Percentiles rank a stretch among this genome's conserved stretches.
These are phyloP conservation scores for Xylaria telfairii DNA, from an alignment of 495 filamentous ascomycete species.

Conservation along the genomic window DNA sequence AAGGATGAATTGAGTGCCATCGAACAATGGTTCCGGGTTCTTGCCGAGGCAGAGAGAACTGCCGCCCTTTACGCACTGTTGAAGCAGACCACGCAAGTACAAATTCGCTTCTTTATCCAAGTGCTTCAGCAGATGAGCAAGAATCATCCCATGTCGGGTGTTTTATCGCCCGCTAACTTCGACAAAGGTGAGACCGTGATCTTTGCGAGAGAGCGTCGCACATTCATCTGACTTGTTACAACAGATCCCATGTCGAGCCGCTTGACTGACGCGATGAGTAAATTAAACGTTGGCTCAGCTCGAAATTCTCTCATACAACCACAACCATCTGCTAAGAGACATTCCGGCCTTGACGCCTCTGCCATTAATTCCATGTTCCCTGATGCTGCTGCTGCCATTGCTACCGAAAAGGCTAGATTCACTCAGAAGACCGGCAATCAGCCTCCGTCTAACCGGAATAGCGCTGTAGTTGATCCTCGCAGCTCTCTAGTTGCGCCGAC, in stretches of 20 bases:
- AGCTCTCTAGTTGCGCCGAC: slow-evolving; percentile 79
- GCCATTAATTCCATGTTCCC: slow-evolving; percentile 99
- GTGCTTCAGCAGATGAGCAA: slow-evolving; percentile 98
- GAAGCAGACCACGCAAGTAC: slow-evolving; percentile 98
- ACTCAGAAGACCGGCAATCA: slow-evolving; percentile 91
- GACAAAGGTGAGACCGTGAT: slow-evolving; percentile 76
- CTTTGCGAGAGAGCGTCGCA: not conserved
- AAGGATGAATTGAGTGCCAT: slow-evolving; percentile 99
- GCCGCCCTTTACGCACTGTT: slow-evolving; percentile 93
- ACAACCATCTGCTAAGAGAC: slow-evolving; percentile 76
- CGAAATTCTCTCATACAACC: slow-evolving; percentile 88
- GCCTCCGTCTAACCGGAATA: slow-evolving; percentile 92
- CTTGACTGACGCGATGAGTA: slow-evolving; percentile 96
- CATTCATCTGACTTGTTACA: slow-evolving; percentile 17
- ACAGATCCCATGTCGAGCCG: slow-evolving; percentile 97
- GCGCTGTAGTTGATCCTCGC: slow-evolving; percentile 80
- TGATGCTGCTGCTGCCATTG: slow-evolving; percentile 95
- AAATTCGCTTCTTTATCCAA: slow-evolving; percentile 99
- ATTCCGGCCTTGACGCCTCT: slow-evolving; percentile 87
- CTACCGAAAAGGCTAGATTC: slow-evolving; percentile 96
- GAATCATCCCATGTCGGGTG: slow-evolving; percentile 94
- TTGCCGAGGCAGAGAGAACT: slow-evolving; percentile 95
- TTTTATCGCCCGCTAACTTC: slow-evolving; percentile 94
- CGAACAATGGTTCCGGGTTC: slow-evolving; percentile 98
- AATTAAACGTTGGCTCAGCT: slow-evolving; percentile 83